Base-by-base conservation (phyloP, 2,329 filamentous ascomycete genomes). In the Beauveria scarabaeidicola region DNA sequence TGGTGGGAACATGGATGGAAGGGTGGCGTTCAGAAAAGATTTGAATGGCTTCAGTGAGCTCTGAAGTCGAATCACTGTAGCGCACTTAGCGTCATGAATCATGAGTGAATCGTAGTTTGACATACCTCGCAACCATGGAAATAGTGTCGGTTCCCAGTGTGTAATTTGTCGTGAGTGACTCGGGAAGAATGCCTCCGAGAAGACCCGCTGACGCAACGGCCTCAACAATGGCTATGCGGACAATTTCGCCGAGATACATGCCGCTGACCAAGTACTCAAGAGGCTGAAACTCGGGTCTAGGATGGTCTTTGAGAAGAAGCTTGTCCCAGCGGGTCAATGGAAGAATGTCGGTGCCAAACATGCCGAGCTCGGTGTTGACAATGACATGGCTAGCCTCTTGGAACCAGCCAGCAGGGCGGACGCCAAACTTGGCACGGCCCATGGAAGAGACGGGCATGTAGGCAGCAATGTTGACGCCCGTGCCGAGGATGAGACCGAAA, bases 161-260 rank as follows among this genome's bases (percentile, higher is more conserved):
- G 66, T 87, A 87, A 0, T 76, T 76, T 40, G 73, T 70, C 38
- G 70, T 68, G 48, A 87, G 69, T 2, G 78, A 82, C 3, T 77
- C 70, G 11, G 85, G 84, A 10, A 86, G 70, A 5, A 81, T 68
- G 10, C 84, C 83, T 1, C 81, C 82, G 51, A 87, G 76, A 0
- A 85, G 64, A 0, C 78, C 81, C 0, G 79, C 76, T 0, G 74
- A 77, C 59, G 78, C 72, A 52, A 87, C 78, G 0, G 83, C 84
- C 62, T 88, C 85, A 23, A 85, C 63, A 47, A 87, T 72, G 0
- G 79, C 77, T 13, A 84, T 70, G 19, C 86, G 77, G 64, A 78
- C 82, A 51, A 88, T 79, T 69, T 89, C 86, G 52, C 86, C 86
- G 2, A 89, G 72, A 66, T 89, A 88, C 66, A 81, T 83, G 40